These are phyloP conservation scores for Penstemon newberryi DNA, from an alignment of 257 asterid species.

Conservation along the genomic window DNA sequence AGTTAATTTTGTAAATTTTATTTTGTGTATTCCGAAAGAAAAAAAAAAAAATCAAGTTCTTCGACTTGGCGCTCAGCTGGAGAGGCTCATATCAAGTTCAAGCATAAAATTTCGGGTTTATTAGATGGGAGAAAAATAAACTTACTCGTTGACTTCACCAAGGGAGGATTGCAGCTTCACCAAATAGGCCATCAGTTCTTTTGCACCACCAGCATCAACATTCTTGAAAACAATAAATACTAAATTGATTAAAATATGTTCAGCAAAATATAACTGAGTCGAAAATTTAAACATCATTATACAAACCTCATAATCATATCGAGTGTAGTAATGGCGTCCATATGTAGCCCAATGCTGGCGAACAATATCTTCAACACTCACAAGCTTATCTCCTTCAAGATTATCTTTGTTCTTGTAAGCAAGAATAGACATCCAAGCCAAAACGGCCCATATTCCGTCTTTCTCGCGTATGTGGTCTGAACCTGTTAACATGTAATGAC, in stretches of 20 bases:
- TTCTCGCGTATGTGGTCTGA: constrained; percentile 98
- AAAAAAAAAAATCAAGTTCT: neutral
- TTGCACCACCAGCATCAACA: constrained; percentile 84
- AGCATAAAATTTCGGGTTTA: neutral
- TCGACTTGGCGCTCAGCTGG: neutral
- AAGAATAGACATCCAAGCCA: constrained; percentile 92
- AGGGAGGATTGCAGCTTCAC: constrained; percentile 87
- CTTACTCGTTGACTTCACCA: constrained; percentile 78
- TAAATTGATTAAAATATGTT: constrained; percentile 11
- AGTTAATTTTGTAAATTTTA: neutral
- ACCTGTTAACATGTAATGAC: constrained; percentile 47
- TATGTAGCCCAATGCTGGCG: constrained; percentile 91
- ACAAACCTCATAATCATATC: constrained; percentile 92
- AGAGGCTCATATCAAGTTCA: neutral
- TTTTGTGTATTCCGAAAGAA: neutral
- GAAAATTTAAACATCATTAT: constrained; percentile 10
- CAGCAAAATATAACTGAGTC: constrained; percentile 14
- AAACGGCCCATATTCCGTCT: constrained; percentile 99
- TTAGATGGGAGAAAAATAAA: neutral
- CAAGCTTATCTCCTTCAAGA: constrained; percentile 70
- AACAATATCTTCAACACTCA: constrained; percentile 90
- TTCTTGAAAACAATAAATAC: constrained; percentile 50
- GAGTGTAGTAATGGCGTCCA: constrained; percentile 96
- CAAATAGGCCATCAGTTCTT: constrained; percentile 87
- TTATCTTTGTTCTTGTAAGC: constrained; percentile 87